A percentile compares a stretch with the other conserved stretches of the same genome.
Conservation (phyloP, 2,329 filamentous ascomycete species). For the Aspergillus caelatus region DNA sequence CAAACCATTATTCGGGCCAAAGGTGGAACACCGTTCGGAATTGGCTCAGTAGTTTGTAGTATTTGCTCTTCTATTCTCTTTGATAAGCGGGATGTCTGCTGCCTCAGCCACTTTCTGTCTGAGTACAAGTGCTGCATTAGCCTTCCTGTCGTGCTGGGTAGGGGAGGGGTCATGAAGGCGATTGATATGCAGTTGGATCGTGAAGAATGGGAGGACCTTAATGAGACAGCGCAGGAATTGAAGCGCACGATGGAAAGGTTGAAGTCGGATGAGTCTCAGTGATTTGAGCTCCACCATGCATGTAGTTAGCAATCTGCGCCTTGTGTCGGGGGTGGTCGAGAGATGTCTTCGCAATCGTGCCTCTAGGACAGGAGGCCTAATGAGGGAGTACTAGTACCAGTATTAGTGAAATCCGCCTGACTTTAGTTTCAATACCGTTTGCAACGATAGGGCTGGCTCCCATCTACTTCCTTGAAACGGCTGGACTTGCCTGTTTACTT, state of each 20-base stretch:
- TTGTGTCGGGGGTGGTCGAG: too few species aligned
- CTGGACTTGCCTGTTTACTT: too few species aligned
- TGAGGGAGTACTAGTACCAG: too few species aligned
- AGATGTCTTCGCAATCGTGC: too few species aligned
- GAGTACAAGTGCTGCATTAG: constrained; percentile 54
- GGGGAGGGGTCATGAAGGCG: constrained; percentile 48
- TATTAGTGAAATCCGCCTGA: too few species aligned
- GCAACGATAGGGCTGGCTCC: too few species aligned
- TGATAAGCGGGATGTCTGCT: constrained; percentile 51
- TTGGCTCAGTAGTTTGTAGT: constrained; percentile 51
- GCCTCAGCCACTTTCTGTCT: constrained; percentile 54
- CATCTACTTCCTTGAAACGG: too few species aligned
- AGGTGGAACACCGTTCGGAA: constrained; percentile 55
- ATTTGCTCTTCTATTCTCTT: constrained; percentile 56
- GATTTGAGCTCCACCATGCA: background rate
- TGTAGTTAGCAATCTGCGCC: background rate
- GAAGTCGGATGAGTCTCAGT: background rate
- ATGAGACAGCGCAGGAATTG: constrained; percentile 5
- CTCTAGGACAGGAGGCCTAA: too few species aligned
- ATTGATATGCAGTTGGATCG: constrained; percentile 22
- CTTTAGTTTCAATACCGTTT: too few species aligned
- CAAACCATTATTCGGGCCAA: constrained; percentile 54
- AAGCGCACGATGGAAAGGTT: background rate
- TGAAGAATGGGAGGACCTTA: constrained; percentile 3
- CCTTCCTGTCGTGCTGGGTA: constrained; percentile 53